phyloP scores from a whole-genome alignment of 768 basidiomycete genomes.

The Chalciporus chontae region DNA sequence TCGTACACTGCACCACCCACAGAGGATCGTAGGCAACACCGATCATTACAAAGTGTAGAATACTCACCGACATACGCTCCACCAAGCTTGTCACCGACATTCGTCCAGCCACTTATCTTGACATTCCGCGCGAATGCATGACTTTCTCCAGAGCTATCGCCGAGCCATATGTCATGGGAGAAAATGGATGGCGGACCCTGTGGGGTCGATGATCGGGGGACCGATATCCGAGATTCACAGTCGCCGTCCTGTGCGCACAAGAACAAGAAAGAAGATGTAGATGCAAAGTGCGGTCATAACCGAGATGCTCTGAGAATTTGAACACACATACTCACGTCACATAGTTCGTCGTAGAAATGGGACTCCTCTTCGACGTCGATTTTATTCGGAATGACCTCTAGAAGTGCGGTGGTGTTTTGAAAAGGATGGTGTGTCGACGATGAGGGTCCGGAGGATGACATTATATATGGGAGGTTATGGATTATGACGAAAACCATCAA shows the following conservation, averaged over 20 bases:
- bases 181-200: constrained; percentile 50
- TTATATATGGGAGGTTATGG: not conserved
- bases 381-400: constrained; percentile 52
- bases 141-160: constrained; percentile 54
- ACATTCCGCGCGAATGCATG: constrained; percentile 62
- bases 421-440: constrained; percentile 39
- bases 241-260: not conserved
- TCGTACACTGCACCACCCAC: constrained; percentile 57
- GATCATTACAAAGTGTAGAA: not conserved
- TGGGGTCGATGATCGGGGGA: constrained; percentile 24
- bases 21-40: not conserved
- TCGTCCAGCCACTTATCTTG: constrained; percentile 65
- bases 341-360: constrained; percentile 61
- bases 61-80: constrained; percentile 62
- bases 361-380: constrained; percentile 72
- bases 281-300: not conserved
- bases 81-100: constrained; percentile 62
- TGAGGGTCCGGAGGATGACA: constrained; percentile 9
- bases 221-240: constrained; percentile 17
- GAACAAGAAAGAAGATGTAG: not conserved
- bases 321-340: constrained; percentile 34
- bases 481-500: not conserved
- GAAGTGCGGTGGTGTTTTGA: constrained; percentile 40
- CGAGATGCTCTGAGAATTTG: not conserved
- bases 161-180: constrained; percentile 68